Base-by-base conservation (phyloP, 768 basidiomycete species). In the Daedaleopsis sinensis region DNA sequence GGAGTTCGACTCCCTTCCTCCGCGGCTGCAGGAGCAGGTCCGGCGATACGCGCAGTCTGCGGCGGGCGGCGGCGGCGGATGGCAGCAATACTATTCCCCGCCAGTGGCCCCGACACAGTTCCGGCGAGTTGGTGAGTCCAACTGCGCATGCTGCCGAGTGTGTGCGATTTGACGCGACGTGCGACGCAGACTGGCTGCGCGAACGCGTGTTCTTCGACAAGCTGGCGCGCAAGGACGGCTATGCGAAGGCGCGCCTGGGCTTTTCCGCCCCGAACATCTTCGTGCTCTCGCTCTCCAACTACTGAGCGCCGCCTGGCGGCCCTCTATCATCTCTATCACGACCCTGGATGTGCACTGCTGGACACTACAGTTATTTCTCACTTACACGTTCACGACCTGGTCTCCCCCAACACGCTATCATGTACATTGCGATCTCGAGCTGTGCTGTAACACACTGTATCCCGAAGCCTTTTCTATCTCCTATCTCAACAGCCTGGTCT, bases 211-310 rank as follows among this genome's bases (percentile, higher is more conserved):
- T 80, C 72, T 92, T 93, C 60, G 91, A 93, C 60, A 79, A 81
- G 16, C 67, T 94, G 58, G 65, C 65, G 12, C 84, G 79, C 69
- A 83, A 88, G 64, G 89, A 91, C 65, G 68, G 66, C 9, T 93
- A 93, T 65, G 77, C 81, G 1, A 65, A 74, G 27, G 70, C 77
- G 10, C 82, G 90, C 7, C 83, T 94, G 32, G 92, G 92, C 1
- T 94, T 84, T 74, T 82, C 79, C 57, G 92, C 92, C 3, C 85
- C 91, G 7, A 93, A 94, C 69, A 82, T 93, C 42, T 91, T 91
- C 70, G 79, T 92, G 42, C 85, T 93, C n/a, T 16, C 47, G 5
- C 61, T 67, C 35, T 57, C 62, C 18, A 61, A 61, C 36, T 67
- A 67, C 46, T 67, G 38, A 56, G 36, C 38, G 46, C 21, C 3